phyloP scores from a whole-genome alignment of 768 basidiomycete genomes.

The Tephrocybe sp. region DNA sequence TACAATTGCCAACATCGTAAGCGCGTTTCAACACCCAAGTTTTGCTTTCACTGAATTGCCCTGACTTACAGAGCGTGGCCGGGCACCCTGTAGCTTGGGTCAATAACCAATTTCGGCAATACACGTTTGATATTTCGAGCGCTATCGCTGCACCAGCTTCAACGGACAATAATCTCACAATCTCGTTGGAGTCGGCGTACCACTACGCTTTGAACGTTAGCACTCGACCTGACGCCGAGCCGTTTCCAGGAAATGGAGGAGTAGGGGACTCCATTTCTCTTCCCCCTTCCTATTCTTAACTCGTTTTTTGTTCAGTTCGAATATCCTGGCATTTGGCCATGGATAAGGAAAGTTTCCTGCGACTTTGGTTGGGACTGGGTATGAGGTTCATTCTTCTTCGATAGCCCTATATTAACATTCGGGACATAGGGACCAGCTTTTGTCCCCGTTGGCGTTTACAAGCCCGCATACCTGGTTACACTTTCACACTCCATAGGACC shows the following conservation, averaged over 20 bases:
- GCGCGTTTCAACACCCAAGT: constrained; percentile 12
- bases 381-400: background rate
- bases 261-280: constrained; percentile 20
- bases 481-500: constrained; percentile 24
- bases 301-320: constrained; percentile 43
- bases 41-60: background rate
- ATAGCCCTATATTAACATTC: background rate
- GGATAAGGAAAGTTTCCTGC: constrained; percentile 47
- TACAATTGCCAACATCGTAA: constrained; percentile 53
- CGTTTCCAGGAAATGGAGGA: constrained; percentile 33
- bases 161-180: constrained; percentile 42
- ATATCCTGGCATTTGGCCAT: constrained; percentile 46
- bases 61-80: constrained; percentile 37
- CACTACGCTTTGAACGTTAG: constrained; percentile 54
- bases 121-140: constrained; percentile 48
- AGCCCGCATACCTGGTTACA: constrained; percentile 52
- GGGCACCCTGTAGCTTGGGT: constrained; percentile 56
- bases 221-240: constrained; percentile 44
- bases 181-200: constrained; percentile 52
- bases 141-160: constrained; percentile 30
- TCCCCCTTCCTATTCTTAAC: background rate
- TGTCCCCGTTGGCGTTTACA: constrained; percentile 51
- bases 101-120: constrained; percentile 56
- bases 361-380: constrained; percentile 70
- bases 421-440: constrained; percentile 52